Evolutionary conservation across 257 asterid genomes (phyloP).

Genomic region (Mitragyna speciosa): DNA sequence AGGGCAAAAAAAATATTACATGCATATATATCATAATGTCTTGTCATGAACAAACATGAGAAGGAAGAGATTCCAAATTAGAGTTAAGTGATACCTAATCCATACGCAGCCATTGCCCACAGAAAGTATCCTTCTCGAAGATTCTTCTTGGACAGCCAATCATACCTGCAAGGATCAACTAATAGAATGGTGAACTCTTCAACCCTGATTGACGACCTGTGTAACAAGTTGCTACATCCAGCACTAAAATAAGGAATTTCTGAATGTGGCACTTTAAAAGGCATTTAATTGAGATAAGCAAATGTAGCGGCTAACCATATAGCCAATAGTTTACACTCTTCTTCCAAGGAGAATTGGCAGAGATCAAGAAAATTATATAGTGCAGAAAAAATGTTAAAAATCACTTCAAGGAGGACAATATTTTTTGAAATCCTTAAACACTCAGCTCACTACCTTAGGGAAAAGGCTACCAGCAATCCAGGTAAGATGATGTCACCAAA

Average conservation of each 20-base stretch:
- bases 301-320: background rate
- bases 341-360: background rate
- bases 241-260: background rate
- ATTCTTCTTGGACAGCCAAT: slow-evolving; percentile 82
- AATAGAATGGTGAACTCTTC: slow-evolving; percentile 1
- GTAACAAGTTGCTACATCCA: background rate
- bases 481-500: slow-evolving; percentile 92
- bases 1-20: background rate
- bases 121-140: slow-evolving; percentile 78
- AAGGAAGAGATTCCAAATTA: slow-evolving; percentile 10
- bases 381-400: background rate
- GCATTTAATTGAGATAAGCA: background rate
- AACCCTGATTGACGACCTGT: slow-evolving; percentile 13
- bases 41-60: background rate
- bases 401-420: background rate
- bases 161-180: slow-evolving; percentile 57
- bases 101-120: slow-evolving; percentile 91
- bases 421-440: background rate
- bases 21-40: background rate
- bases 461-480: slow-evolving; percentile 69
- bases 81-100: slow-evolving; percentile 52
- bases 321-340: background rate
- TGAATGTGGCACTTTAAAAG: background rate
- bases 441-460: slow-evolving; percentile 27
- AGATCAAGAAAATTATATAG: background rate